A percentile compares a stretch with the other conserved stretches of the same genome.
phyloP scores from a whole-genome alignment of 768 basidiomycete genomes.

The Suillus americanus region DNA sequence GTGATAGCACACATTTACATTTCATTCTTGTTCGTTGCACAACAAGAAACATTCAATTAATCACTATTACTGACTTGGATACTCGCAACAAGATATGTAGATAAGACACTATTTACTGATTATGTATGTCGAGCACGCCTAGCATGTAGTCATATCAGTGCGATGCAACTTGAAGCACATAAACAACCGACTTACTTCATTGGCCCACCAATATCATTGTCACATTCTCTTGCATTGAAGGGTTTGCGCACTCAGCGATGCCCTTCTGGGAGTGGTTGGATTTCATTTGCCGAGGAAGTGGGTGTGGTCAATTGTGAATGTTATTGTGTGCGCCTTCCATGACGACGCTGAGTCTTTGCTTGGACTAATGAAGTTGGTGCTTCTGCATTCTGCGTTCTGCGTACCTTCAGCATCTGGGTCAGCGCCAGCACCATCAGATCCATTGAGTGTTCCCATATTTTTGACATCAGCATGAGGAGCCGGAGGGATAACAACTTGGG shows the following conservation, averaged over 20 bases:
- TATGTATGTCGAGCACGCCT: neutral
- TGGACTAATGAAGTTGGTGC: neutral
- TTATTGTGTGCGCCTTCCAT: neutral
- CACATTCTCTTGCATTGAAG: neutral
- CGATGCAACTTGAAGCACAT: neutral
- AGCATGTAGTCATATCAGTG: neutral
- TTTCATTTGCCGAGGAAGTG: neutral
- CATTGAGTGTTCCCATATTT: neutral
- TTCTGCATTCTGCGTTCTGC: neutral
- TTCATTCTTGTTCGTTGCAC: too few species aligned
- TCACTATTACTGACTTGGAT: too few species aligned
- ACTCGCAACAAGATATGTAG: too few species aligned
- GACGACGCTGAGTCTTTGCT: neutral
- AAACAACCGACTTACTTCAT: neutral
- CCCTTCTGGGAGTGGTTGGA: neutral
- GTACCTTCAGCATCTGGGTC: too few species aligned
- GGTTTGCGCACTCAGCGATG: neutral
- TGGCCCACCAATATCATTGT: neutral
- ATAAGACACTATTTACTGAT: too few species aligned
- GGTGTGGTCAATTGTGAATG: neutral
- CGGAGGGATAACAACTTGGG: neutral
- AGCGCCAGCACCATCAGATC: too few species aligned
- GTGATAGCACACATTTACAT: too few species aligned
- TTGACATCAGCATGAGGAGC: neutral
- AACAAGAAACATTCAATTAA: conserved; percentile 31